Evolutionary conservation across 2,329 filamentous ascomycete genomes (phyloP), one percentile per base, ranked within the genome.

Genomic region (Hymenoscyphus repandus): DNA sequence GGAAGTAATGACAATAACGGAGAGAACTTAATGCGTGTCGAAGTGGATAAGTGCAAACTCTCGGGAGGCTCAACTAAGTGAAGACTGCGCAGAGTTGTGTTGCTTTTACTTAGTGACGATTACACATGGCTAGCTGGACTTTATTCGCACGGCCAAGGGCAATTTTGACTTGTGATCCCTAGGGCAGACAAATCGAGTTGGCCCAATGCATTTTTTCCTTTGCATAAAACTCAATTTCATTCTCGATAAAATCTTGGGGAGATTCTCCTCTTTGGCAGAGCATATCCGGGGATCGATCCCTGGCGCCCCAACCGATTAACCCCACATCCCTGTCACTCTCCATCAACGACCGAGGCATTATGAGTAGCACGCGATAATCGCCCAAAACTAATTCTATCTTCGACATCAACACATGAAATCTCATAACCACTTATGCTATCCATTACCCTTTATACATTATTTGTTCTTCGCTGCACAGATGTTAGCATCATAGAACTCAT

Each of bases 281-380:
- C n/a, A n/a, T n/a, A n/a, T n/a, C n/a, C n/a, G n/a, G n/a, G n/a
- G n/a, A n/a, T n/a, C 15, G 34, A 37, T 9, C 34, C 34, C 34
- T 37, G 15, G 10, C 15, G 12, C 13, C 13, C 20, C 37, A 22
- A 5, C 22, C 15, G 12, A 15, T 27, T 9, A 30, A 27, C 41
- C n/a, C 15, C 31, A 22, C 45, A 17, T 12, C 20, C 18, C 30
- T 27, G 6, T 31, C 47, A 31, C 42, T 27, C 47, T 43, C 13
- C 22, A 22, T 37, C 36, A 30, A 41, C 32, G 13, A n/a, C 49
- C 46, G 34, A 48, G 52, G 49, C 49, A 45, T 47, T 30, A 43
- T 39, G 37, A 43, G 39, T 33, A 48, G 32, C 40, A 50, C 42
- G 47, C 51, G 42, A 45, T 46, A 38, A 43, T 39, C 47, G 6